Base-by-base conservation (phyloP, 2,329 filamentous ascomycete species). In the Chrysosporium keratinophilum region DNA sequence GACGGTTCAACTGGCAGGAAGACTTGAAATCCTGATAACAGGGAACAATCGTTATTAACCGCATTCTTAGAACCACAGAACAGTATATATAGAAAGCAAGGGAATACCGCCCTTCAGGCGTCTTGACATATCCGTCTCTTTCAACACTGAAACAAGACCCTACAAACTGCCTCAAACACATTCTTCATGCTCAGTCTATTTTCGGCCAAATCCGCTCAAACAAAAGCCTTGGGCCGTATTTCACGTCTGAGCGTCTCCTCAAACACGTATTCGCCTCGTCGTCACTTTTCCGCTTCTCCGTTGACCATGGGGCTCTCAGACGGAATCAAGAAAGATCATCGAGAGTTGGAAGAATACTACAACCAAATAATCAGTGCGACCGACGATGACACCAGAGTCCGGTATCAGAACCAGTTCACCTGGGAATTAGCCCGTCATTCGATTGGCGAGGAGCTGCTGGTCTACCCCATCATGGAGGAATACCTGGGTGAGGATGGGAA, bases 401-500 rank as follows among this genome's bases (percentile, higher is more conserved):
- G 71, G 10, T 77, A 67, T 52, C 72, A 74, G 56, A 78, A 78
- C 54, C 71, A 75, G 50, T 76, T 78, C 56, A 72, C 71, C 11
- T 78, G 76, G 76, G 74, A 76, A 56, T 64, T 78, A 1, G 72
- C 75, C 28, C 72, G 76, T 5, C 75, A 78, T 60, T 70, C 73
- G 0, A 67, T 78, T 47, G 74, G 70, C 5, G 75, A 79, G 55
- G 76, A 78, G 57, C 60, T 78, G 48, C 65, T 80, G 5, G 66
- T 80, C 0, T 80, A 80, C 54, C 78, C 78, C 0, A 76, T 74
- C 1, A 66, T 81, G 17, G 76, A 79, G 60, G 72, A 75, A 55
- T 62, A 76, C 53, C 54, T 79, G 10, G 62, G 34, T n/a, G 15
- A 67, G 1, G 61, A 66, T 0, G 76, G 77, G 43, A 67, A 69